These are phyloP conservation scores for Fusarium secorum DNA, from an alignment of 2,329 filamentous ascomycete genomes.

Conservation along the genomic window DNA sequence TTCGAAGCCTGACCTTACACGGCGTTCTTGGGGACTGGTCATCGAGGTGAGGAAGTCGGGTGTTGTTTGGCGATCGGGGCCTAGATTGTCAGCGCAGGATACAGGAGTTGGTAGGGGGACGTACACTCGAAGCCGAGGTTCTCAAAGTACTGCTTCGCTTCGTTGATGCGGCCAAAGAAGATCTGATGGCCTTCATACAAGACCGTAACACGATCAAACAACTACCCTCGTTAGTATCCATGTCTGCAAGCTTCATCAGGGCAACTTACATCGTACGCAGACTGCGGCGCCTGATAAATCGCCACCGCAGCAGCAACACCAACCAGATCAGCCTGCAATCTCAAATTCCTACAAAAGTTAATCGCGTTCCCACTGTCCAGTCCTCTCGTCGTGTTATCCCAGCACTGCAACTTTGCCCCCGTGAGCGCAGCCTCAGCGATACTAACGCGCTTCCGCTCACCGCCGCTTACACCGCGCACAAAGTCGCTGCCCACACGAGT, in stretches of 20 bases:
- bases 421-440: slow-evolving; percentile 70
- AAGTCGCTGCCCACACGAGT: slow-evolving; percentile 76
- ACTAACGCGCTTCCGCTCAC: slow-evolving; percentile 79
- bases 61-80: slow-evolving; percentile 39
- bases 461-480: slow-evolving; percentile 76
- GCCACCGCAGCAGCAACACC: slow-evolving; percentile 42
- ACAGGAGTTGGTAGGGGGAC: fast-evolving
- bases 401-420: slow-evolving; percentile 42
- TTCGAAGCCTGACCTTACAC: slow-evolving; percentile 45
- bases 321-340: slow-evolving; percentile 40
- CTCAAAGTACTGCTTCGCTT: slow-evolving; percentile 69
- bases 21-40: slow-evolving; percentile 50
- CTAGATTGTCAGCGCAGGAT: slow-evolving; percentile 5
- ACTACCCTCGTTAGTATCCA: slow-evolving; percentile 52
- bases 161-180: slow-evolving; percentile 66
- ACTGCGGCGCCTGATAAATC: slow-evolving; percentile 69
- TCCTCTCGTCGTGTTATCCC: slow-evolving; percentile 45
- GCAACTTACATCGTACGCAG: slow-evolving; percentile 58
- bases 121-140: slow-evolving; percentile 44
- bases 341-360: slow-evolving; percentile 40
- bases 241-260: no score
- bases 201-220: slow-evolving; percentile 73
- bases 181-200: slow-evolving; percentile 74
- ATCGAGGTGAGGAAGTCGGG: slow-evolving; percentile 51
- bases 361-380: slow-evolving; percentile 43